A percentile compares a stretch with the other conserved stretches of the same genome.
These are phyloP conservation scores for Pseudogymnoascus sp. DNA, from an alignment of 2,329 filamentous ascomycete genomes.

Conservation along the genomic window DNA sequence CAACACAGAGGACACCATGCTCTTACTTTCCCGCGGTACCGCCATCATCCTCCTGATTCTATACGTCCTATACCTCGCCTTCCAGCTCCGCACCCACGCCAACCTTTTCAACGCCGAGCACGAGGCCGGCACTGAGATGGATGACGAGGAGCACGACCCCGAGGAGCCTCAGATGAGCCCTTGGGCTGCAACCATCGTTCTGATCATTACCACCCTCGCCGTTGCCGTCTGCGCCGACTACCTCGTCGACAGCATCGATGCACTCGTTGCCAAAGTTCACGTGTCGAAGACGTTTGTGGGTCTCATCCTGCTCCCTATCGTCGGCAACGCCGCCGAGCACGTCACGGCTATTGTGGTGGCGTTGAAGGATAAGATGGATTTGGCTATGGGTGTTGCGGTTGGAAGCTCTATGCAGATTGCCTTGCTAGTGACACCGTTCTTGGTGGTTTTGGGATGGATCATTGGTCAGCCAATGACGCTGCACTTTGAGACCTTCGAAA, in stretches of 20 bases:
- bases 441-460: conserved; percentile 74
- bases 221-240: conserved; percentile 72
- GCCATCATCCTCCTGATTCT: conserved; percentile 67
- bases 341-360: conserved; percentile 76
- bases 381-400: conserved; percentile 73
- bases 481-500: conserved; percentile 75
- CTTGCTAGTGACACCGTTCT: conserved; percentile 69
- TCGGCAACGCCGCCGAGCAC: conserved; percentile 74
- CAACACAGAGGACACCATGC: conserved; percentile 49
- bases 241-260: conserved; percentile 68
- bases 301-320: conserved; percentile 70
- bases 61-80: conserved; percentile 70
- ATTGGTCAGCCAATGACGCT: conserved; percentile 66
- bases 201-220: conserved; percentile 62
- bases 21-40: conserved; percentile 67
- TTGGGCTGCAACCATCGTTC: conserved; percentile 55
- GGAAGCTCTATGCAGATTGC: conserved; percentile 79
- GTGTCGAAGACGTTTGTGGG: conserved; percentile 79
- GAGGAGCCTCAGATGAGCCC: conserved; percentile 51
- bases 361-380: conserved; percentile 67
- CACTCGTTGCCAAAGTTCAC: conserved; percentile 59
- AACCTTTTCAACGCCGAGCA: conserved; percentile 58
- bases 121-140: conserved; percentile 20
- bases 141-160: conserved; percentile 35
- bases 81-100: conserved; percentile 70